Evolutionary conservation across 768 basidiomycete genomes (phyloP), one percentile per base, ranked within the genome.

Genomic region (Tricholoma sp.): DNA sequence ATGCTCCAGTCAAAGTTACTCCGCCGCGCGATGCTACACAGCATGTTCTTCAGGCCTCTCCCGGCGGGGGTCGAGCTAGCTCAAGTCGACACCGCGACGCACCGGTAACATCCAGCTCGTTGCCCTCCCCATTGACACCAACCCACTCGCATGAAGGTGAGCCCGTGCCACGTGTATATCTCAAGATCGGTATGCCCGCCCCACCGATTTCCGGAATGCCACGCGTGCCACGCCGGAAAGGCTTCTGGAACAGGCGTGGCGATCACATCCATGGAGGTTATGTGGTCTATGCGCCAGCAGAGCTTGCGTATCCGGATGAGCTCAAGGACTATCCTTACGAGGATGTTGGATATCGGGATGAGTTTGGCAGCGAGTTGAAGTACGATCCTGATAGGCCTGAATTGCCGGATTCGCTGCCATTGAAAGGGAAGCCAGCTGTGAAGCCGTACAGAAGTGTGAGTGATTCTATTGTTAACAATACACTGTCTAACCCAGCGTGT

Each of bases 171-270:
- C 47, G 47, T 49, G 47, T 49, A 17, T 49, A 49, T 31, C 29
- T 32, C 15, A 49, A 49, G 47, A 32, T 55, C 58, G 49, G 15
- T 50, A 55, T 57, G 53, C 48, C 58, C 52, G 51, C 17, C 54
- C 62, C 18, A 34, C 51, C 34, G 50, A 53, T 29, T 52, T n/a
- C 47, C 4, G 47, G 47, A 24, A 55, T 55, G 18, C 66, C 69
- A 53, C 52, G 69, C 32, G 63, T 58, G 57, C 71, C 75, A 56
- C 52, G 74, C 8, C 84, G 87, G 17, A 69, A 70, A 33, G 89
- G 88, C 1, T 82, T 73, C 61, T 91, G 89, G 89, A 91, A 91
- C 60, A 65, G 78, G n/a, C 81, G 88, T 1, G 89, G 89, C 0
- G 89, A 91, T 65, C 81, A 88, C 61, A 76, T 87, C 50, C 52